Evolutionary conservation across 495 filamentous ascomycete species (phyloP).

Genomic region (Hypoxylon crocopeplum): DNA sequence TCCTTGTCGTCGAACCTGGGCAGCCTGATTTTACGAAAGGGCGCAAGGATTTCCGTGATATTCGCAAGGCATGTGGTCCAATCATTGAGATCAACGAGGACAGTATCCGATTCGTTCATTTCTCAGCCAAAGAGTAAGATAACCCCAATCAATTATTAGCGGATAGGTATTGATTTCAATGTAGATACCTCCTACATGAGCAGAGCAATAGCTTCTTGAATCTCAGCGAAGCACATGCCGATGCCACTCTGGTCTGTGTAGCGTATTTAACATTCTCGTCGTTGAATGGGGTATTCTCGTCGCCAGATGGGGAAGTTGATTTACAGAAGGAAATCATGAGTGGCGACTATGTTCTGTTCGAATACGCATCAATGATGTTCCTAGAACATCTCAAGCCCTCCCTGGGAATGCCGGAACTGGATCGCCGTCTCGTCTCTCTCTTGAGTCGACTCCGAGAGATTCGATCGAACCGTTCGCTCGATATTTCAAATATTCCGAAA

Average conservation of each 20-base stretch:
- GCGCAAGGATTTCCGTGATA: slow-evolving; percentile 18
- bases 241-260: slow-evolving; percentile 11
- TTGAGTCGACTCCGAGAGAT: slow-evolving; percentile 1
- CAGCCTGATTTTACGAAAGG: slow-evolving; percentile 22
- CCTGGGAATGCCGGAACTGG: neutral
- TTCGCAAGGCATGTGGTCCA: slow-evolving; percentile 16
- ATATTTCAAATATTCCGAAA: neutral
- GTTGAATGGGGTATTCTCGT: slow-evolving; percentile 7
- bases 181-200: slow-evolving; percentile 27
- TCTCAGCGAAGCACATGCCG: slow-evolving; percentile 3
- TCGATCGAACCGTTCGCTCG: neutral
- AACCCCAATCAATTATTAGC: neutral
- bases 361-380: slow-evolving; percentile 17
- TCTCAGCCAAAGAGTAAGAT: slow-evolving; percentile 25
- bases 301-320: neutral
- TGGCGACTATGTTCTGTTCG: slow-evolving; percentile 26
- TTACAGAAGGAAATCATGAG: neutral
- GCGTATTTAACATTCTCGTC: slow-evolving; percentile 19
- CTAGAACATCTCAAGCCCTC: slow-evolving; percentile 13
- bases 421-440: neutral
- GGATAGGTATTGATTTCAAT: neutral
- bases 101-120: slow-evolving; percentile 21
- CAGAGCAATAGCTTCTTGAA: slow-evolving; percentile 15
- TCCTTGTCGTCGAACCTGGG: slow-evolving; percentile 13
- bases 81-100: slow-evolving; percentile 17